A percentile compares a stretch with the other conserved stretches of the same genome.
These are phyloP conservation scores for Cajanus cajan DNA, from an alignment of 306 rosid species.

Conservation along the genomic window DNA sequence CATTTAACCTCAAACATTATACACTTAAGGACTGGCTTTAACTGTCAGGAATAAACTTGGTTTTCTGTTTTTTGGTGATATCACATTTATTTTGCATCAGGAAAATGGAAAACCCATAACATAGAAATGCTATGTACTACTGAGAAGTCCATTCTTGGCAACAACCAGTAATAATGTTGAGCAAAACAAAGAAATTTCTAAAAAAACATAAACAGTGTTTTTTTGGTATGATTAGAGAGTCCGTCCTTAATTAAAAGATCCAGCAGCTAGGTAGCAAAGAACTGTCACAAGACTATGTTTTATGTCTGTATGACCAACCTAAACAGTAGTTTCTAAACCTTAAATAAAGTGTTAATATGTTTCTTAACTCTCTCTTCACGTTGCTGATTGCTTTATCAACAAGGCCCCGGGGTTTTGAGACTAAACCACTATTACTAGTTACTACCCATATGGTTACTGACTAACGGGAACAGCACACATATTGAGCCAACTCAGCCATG, in stretches of 20 bases:
- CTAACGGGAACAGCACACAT: background rate
- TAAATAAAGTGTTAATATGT: background rate
- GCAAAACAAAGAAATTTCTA: background rate
- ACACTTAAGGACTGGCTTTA: slow-evolving; percentile 18
- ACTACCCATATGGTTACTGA: slow-evolving; percentile 10
- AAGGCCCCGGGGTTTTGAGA: slow-evolving; percentile 17
- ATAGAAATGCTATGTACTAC: slow-evolving; percentile 2
- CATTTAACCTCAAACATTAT: slow-evolving; percentile 29
- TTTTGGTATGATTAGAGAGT: slow-evolving; percentile 10
- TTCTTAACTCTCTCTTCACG: slow-evolving; percentile 21
- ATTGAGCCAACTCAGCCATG: slow-evolving; percentile 6
- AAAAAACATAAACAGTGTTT: background rate
- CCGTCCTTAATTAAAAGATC: slow-evolving; percentile 25
- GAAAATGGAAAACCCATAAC: background rate
- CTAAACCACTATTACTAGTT: slow-evolving; percentile 15
- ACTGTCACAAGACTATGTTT: background rate
- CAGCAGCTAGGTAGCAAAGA: slow-evolving; percentile 14
- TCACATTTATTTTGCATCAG: background rate
- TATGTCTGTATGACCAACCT: slow-evolving; percentile 14
- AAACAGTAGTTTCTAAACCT: slow-evolving; percentile 5
- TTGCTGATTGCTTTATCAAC: slow-evolving; percentile 9
- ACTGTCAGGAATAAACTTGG: background rate
- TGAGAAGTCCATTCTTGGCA: slow-evolving; percentile 3
- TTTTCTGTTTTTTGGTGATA: background rate
- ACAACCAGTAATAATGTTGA: background rate